Evolutionary conservation across 176 grass and related monocot species (phyloP), one percentile per base, ranked within the genome.

Genomic region (Thinopyrum elongatum): DNA sequence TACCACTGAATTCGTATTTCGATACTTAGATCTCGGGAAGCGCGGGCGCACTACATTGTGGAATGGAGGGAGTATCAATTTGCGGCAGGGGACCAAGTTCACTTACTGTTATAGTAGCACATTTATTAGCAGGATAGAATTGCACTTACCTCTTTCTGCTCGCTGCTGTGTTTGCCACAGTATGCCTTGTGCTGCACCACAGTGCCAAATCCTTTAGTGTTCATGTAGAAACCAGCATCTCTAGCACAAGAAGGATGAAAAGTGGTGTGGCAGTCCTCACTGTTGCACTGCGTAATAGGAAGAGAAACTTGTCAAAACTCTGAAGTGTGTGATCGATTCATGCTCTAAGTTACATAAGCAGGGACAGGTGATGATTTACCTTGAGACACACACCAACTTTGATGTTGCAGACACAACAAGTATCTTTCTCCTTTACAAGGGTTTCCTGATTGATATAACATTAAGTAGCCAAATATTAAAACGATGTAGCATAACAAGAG

Each of bases 181-280:
- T 99, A 99, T 53, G 97, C 97, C 79, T 89, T 99, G 80, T 96
- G 90, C 53, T 99, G 72, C 66, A 63, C 58, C 41, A 47, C 77
- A 80, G 60, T 82, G 84, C 87, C 85, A 27, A 78, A 87, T 47
- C 88, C 86, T 81, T 92, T 99, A 76, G 85, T 87, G 80, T 99
- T 96, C 94, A 99, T 93, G 83, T 99, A 96, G 86, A 99, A 94
- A 63, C 97, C 94, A 87, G 97, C 85, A 17, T 70, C 81, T 88
- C 88, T 94, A 82, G 88, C 97, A 86, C 97, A 99, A 51, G 76
- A 93, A 83, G 97, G 92, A 88, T 99, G 97, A 85, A 99, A 99
- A 83, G 92, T 91, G 30, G 81, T 80, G 53, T 77, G 76, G 53
- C 97, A 99, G 44, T 90, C 88, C 85, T 73, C 92, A 81, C 80